These are phyloP conservation scores for Mercurialis annua DNA, from an alignment of 345 rosid species.

Conservation along the genomic window DNA sequence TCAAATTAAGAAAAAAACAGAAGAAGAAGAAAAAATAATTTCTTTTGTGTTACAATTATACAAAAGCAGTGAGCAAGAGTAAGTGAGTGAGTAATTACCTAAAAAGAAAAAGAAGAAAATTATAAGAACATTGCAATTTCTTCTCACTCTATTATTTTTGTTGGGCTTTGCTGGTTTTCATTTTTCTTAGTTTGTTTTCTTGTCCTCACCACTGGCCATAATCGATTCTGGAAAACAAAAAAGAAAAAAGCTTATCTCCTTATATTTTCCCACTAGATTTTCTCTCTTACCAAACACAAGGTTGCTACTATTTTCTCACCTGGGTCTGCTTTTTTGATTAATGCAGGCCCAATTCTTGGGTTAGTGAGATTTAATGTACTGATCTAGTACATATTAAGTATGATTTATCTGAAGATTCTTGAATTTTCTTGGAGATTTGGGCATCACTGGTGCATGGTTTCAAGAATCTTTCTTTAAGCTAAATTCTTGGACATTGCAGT, in stretches of 20 bases:
- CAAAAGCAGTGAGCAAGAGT: too few relatives aligned
- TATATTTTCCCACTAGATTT: neutral
- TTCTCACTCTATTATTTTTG: neutral
- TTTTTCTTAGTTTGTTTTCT: neutral
- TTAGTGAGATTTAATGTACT: neutral
- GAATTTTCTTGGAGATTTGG: slow-evolving; percentile 18
- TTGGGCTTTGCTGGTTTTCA: neutral
- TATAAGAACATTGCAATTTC: neutral
- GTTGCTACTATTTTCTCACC: neutral
- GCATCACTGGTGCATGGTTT: slow-evolving; percentile 11
- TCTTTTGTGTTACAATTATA: neutral
- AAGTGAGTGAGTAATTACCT: neutral
- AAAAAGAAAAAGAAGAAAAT: neutral
- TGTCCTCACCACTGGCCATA: neutral
- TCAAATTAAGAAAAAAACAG: neutral
- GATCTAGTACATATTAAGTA: slow-evolving; percentile 16
- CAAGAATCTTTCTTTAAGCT: neutral
- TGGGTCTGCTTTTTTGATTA: neutral
- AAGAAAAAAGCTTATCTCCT: slow-evolving; percentile 3
- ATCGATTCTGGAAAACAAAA: neutral
- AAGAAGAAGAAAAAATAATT: neutral
- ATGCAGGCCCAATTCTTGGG: slow-evolving; percentile 8
- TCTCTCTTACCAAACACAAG: neutral
- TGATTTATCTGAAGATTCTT: slow-evolving; percentile 42
- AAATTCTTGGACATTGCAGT: slow-evolving; percentile 9